Conservation (phyloP, 31 red algal species). For the Asparagopsis taxiformis region DNA sequence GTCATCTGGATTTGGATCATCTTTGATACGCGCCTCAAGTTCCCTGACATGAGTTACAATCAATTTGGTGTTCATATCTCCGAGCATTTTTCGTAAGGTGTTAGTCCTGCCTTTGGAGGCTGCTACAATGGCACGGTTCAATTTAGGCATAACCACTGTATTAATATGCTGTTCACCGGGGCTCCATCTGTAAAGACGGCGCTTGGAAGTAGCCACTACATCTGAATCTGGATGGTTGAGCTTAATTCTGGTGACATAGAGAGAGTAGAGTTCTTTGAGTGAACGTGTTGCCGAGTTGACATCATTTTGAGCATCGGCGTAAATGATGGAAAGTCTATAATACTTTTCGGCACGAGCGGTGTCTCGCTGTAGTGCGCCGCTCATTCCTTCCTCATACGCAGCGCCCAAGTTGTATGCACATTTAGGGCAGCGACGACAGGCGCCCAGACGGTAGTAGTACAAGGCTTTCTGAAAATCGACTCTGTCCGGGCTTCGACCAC, state of each 20-base stretch:
- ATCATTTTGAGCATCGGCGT: slow-evolving; percentile 40
- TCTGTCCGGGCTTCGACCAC: slow-evolving; percentile 14
- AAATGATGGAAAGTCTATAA: slow-evolving; percentile 8
- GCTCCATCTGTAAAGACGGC: neutral
- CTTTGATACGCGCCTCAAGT: too few species aligned
- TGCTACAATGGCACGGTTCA: slow-evolving; percentile 6
- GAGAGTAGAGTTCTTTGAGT: slow-evolving; percentile 4
- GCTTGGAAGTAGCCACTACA: neutral
- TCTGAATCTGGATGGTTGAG: slow-evolving; percentile 13
- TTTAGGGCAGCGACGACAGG: slow-evolving; percentile 40
- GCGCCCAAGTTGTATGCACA: slow-evolving; percentile 52
- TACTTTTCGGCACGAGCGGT: slow-evolving; percentile 39
- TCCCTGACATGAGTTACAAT: neutral
- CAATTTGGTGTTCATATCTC: slow-evolving; percentile 1
- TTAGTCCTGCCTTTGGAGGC: neutral
- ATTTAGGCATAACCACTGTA: neutral
- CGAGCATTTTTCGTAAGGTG: neutral
- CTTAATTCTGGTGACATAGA: slow-evolving; percentile 45
- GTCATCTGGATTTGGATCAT: too few species aligned
- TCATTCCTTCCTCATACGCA: slow-evolving; percentile 64
- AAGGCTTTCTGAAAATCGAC: slow-evolving; percentile 30
- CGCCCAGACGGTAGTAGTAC: slow-evolving; percentile 51
- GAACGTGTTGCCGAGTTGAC: slow-evolving; percentile 3
- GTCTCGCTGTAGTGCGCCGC: slow-evolving; percentile 4
- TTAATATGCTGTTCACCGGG: slow-evolving; percentile 5